Evolutionary conservation across 805 yeast genomes (phyloP), one percentile per base, ranked within the genome.

Genomic region (Schwanniomyces vanrijiae): DNA sequence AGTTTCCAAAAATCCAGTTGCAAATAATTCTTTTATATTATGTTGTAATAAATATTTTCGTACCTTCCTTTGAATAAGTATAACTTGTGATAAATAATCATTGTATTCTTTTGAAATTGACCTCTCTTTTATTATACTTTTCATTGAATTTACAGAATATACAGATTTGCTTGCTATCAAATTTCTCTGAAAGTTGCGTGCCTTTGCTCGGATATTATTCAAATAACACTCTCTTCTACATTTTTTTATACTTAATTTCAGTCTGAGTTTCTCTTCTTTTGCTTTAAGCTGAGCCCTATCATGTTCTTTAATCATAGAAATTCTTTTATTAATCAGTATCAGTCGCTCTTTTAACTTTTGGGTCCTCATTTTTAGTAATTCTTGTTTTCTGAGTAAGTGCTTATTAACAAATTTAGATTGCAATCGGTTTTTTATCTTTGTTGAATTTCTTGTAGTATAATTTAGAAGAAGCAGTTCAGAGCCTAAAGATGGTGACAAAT

Each of bases 391-490:
- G n/a, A 37, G 37, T n/a, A 40, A 40, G 16, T 43, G 51, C 35
- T 16, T 16, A 31, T 14, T 14, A 3, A 14, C 10, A 6, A 7
- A 6, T 14, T 16, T 31, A 6, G 19, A 14, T 4, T 7, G 19
- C n/a, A 16, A 19, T 14, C 10, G 24, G 11, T 39, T 41, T 42
- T 24, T 44, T 13, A 46, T 6, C 5, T 53, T 47, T 11, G 51
- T 52, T 20, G 47, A 40, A 29, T 51, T 51, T 31, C 42, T 49
- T 13, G 46, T 25, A 13, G 46, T 46, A 43, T 40, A 44, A 18
- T 34, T 40, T 16, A 52, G 52, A 5, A 46, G 38, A 21, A 35
- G 38, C n/a, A 44, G 39, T 11, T 25, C 39, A 3, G 37, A 11
- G 20, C 39, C 13, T n/a, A 34, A n/a, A 9, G 51, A 35, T 11